Evolutionary conservation across 768 basidiomycete genomes (phyloP).

Genomic region (Cystofilobasidium macerans): DNA sequence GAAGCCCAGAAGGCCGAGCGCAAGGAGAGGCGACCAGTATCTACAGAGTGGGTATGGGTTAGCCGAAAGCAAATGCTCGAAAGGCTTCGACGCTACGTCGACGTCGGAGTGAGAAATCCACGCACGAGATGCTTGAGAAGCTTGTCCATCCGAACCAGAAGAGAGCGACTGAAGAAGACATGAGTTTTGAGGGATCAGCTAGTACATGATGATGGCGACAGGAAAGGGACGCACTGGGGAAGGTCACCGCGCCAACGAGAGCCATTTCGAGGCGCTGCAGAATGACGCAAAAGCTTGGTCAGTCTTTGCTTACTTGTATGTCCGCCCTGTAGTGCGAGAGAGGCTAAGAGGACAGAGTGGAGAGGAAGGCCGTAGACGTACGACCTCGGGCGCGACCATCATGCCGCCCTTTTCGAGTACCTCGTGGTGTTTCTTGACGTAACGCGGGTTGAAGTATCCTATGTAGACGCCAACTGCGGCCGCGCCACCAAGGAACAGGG

Average conservation of each 20-base stretch:
- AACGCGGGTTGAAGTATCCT: slow-evolving; percentile 37
- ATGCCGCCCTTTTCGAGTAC: slow-evolving; percentile 30
- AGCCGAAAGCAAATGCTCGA: no score
- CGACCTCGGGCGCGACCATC: slow-evolving; percentile 27
- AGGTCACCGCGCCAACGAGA: background rate
- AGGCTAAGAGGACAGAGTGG: no score
- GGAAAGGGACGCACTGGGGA: background rate
- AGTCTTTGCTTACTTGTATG: no score
- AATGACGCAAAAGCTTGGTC: background rate
- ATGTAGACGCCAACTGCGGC: slow-evolving; percentile 34
- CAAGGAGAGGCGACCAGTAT: slow-evolving; percentile 36
- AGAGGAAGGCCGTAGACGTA: background rate
- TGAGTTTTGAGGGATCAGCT: no score
- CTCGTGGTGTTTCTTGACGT: slow-evolving; percentile 33
- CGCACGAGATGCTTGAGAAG: no score
- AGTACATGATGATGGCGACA: no score
- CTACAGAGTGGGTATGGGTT: no score
- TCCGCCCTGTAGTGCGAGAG: no score
- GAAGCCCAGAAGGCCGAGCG: slow-evolving; percentile 35
- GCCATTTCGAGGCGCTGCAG: slow-evolving; percentile 21
- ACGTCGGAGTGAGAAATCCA: no score
- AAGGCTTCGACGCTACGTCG: no score
- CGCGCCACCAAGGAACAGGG: slow-evolving; percentile 34
- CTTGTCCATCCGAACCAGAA: slow-evolving; percentile 20
- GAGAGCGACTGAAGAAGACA: no score